Base-by-base conservation (phyloP, 768 basidiomycete genomes). In the Cantharellus cinnabarinus region DNA sequence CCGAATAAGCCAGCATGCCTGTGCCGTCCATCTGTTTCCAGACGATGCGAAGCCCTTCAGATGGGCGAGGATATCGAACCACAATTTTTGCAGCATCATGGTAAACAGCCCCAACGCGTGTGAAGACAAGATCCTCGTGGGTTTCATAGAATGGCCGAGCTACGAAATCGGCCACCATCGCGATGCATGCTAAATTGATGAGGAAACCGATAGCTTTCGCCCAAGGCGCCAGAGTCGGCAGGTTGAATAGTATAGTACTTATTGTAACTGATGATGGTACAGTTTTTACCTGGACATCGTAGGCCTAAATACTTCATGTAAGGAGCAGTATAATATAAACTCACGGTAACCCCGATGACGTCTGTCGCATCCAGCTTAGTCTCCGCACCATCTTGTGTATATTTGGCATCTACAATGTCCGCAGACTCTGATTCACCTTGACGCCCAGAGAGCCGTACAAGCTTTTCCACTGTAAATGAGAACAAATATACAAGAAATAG, bases 81-180 rank as follows among this genome's bases (percentile, higher is more conserved):
- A 75, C 69, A 50, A 87, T 72, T 67, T 83, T 86, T 61, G 71
- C 80, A 50, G 72, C 70, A 64, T 80, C 77, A 2, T 80, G 77
- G 63, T 80, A 77, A 59, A 87, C 75, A 2, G 83, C 83, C 14
- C 85, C 85, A 59, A 85, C 71, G 56, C 85, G 77, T 2, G 79
- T 78, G 67, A 83, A 89, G 7, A 72, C 69, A 61, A 85, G 76
- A 64, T 76, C 74, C 4, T 68, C 42, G 14, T 80, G 78, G 52
- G 76, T 64, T 65, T 80, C 77, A 59, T 79, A 66, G 63, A 77
- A 73, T 2, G 85, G 83, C 1, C 76, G 71, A 29, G 71, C 63
- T 53, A 75, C 69, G 62, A 80, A 75, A 66, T 89, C 85, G 40
- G 69, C 61, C 3, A 68, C 66, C 55, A 69, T 62, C 37, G 68